Evolutionary conservation across 1,139 yeast species (phyloP).

Genomic region (Taiozyma sp.): DNA sequence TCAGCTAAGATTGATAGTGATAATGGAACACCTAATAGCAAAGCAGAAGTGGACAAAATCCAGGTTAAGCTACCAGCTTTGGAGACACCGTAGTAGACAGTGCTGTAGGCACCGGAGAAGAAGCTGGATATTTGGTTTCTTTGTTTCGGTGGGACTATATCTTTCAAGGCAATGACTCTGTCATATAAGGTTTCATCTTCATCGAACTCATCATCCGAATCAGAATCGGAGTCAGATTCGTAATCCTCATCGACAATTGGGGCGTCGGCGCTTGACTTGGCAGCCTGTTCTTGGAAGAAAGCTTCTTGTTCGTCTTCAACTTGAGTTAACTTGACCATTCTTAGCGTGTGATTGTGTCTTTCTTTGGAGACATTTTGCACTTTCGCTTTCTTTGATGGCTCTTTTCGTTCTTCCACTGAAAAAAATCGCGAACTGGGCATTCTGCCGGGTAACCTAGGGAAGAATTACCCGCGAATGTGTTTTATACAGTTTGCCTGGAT

Average conservation of each 20-base stretch:
- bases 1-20: constrained; percentile 86
- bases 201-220: constrained; percentile 67
- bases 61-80: constrained; percentile 76
- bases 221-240: constrained; percentile 48
- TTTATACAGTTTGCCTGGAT: neutral
- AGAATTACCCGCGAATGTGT: neutral
- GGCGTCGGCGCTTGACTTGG: constrained; percentile 17
- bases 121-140: constrained; percentile 41
- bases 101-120: constrained; percentile 32
- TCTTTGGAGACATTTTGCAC: neutral
- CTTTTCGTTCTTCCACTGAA: neutral
- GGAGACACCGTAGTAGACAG: constrained; percentile 41
- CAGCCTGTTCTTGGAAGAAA: constrained; percentile 28
- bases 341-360: neutral
- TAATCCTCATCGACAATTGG: constrained; percentile 24
- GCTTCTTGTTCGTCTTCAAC: constrained; percentile 52
- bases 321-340: constrained; percentile 72
- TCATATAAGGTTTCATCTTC: constrained; percentile 81
- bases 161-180: constrained; percentile 86
- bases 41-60: constrained; percentile 77
- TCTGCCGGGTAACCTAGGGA: neutral
- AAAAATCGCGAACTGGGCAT: neutral
- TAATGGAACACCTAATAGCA: constrained; percentile 89
- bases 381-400: neutral
- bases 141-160: constrained; percentile 85